These are phyloP conservation scores for Ramularia collo-cygni DNA, from an alignment of 2,329 filamentous ascomycete genomes.

Conservation along the genomic window DNA sequence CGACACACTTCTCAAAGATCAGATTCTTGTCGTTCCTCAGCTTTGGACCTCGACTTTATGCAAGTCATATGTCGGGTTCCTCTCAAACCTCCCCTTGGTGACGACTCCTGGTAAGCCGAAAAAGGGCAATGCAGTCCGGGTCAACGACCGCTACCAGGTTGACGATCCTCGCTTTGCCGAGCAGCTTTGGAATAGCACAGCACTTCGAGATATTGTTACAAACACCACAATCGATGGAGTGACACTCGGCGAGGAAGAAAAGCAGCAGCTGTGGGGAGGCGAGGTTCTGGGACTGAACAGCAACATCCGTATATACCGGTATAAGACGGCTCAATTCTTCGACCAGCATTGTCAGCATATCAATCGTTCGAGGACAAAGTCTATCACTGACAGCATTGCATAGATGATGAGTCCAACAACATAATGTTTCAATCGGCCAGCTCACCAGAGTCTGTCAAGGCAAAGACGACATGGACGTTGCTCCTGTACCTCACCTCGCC, in stretches of 20 bases:
- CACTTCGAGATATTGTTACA: slow-evolving; percentile 55
- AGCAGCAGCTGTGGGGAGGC: slow-evolving; percentile 61
- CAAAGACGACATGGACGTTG: slow-evolving; percentile 83
- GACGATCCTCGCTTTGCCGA: slow-evolving; percentile 68
- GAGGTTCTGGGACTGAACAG: slow-evolving; percentile 76
- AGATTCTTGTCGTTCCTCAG: slow-evolving; percentile 65
- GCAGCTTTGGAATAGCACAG: slow-evolving; percentile 69
- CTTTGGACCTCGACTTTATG: slow-evolving; percentile 72
- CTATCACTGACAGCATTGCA: not conserved
- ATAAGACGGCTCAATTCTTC: slow-evolving; percentile 81
- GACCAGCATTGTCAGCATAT: slow-evolving; percentile 75
- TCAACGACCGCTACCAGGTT: slow-evolving; percentile 85
- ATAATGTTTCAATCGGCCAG: slow-evolving; percentile 50
- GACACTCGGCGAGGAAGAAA: slow-evolving; percentile 24
- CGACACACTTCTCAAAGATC: slow-evolving; percentile 51
- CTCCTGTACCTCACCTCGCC: slow-evolving; percentile 78
- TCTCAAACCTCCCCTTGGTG: slow-evolving; percentile 61
- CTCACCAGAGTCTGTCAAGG: slow-evolving; percentile 40
- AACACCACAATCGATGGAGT: slow-evolving; percentile 31
- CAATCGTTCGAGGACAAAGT: not conserved
- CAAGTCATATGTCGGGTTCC: slow-evolving; percentile 67
- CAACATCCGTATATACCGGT: slow-evolving; percentile 85
- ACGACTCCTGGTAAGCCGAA: slow-evolving; percentile 76
- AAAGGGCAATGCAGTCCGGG: slow-evolving; percentile 70
- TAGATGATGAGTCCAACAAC: slow-evolving; percentile 82